These are phyloP conservation scores for Rugonectria rugulosa DNA, from an alignment of 2,329 filamentous ascomycete species.

Conservation along the genomic window DNA sequence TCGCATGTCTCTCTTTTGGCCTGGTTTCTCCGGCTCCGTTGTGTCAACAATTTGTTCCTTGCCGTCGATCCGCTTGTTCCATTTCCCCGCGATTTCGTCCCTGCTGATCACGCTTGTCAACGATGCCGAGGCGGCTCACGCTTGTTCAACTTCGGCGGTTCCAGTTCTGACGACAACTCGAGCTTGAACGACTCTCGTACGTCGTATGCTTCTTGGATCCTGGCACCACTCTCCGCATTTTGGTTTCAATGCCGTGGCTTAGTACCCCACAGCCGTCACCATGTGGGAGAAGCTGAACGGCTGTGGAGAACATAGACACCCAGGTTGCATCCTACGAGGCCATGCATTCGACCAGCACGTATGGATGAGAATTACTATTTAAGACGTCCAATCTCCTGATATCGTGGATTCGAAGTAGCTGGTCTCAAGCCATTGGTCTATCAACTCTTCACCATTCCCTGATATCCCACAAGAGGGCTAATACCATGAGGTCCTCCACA, in stretches of 20 bases:
- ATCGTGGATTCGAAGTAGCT: background rate
- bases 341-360: background rate
- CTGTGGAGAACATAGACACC: background rate
- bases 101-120: background rate
- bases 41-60: background rate
- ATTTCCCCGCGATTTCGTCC: slow-evolving; percentile 4
- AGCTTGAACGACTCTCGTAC: background rate
- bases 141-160: slow-evolving; percentile 14
- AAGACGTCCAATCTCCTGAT: background rate
- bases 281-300: slow-evolving; percentile 14
- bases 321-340: background rate
- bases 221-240: background rate
- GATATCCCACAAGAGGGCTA: background rate
- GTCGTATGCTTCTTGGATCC: background rate
- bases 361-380: background rate
- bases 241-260: background rate
- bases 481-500: slow-evolving; percentile 11
- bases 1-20: background rate
- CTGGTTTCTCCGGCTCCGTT: background rate
- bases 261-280: slow-evolving; percentile 11
- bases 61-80: background rate
- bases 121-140: background rate
- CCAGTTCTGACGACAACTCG: background rate
- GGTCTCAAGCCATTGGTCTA: background rate
- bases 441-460: background rate